These are phyloP conservation scores for Colletotrichum chrysophilum DNA, from an alignment of 2,329 filamentous ascomycete species.

Conservation along the genomic window DNA sequence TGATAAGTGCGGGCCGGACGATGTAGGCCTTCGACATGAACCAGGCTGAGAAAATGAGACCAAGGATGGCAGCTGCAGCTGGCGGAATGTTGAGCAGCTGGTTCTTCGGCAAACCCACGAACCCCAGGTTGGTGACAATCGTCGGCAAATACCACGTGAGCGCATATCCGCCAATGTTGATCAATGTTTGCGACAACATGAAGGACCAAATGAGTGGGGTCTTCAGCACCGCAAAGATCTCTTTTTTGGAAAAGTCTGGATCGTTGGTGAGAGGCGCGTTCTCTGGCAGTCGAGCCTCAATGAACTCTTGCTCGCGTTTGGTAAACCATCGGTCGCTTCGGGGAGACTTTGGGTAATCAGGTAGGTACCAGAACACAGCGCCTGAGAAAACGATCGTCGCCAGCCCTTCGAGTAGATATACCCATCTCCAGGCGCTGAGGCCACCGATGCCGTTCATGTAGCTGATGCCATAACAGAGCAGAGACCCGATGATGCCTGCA, in stretches of 20 bases:
- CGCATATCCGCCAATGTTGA: slow-evolving; percentile 46
- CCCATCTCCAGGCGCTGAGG: slow-evolving; percentile 34
- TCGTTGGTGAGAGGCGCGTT: slow-evolving; percentile 43
- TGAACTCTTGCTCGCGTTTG: slow-evolving; percentile 41
- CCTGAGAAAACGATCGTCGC: slow-evolving; percentile 34
- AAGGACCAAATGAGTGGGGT: slow-evolving; percentile 27
- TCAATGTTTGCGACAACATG: slow-evolving; percentile 30
- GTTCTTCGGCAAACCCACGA: slow-evolving; percentile 45
- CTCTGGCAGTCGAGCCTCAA: slow-evolving; percentile 40
- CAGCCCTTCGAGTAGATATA: slow-evolving; percentile 49
- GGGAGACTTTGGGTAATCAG: slow-evolving; percentile 48
- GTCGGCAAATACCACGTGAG: slow-evolving; percentile 47
- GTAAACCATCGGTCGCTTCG: slow-evolving; percentile 41
- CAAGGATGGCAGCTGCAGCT: slow-evolving; percentile 42
- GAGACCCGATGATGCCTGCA: slow-evolving; percentile 37
- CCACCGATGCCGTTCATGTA: slow-evolving; percentile 29
- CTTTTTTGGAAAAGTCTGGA: slow-evolving; percentile 35
- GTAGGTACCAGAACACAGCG: slow-evolving; percentile 34
- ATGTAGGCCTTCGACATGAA: slow-evolving; percentile 41
- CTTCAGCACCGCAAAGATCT: slow-evolving; percentile 37
- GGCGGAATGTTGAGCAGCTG: slow-evolving; percentile 51
- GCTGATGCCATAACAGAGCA: slow-evolving; percentile 33
- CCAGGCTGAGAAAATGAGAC: slow-evolving; percentile 43
- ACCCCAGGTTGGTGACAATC: slow-evolving; percentile 45
- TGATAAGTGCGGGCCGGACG: slow-evolving; percentile 42